Conservation (phyloP, 345 rosid genomes). For the Linum tenue region DNA sequence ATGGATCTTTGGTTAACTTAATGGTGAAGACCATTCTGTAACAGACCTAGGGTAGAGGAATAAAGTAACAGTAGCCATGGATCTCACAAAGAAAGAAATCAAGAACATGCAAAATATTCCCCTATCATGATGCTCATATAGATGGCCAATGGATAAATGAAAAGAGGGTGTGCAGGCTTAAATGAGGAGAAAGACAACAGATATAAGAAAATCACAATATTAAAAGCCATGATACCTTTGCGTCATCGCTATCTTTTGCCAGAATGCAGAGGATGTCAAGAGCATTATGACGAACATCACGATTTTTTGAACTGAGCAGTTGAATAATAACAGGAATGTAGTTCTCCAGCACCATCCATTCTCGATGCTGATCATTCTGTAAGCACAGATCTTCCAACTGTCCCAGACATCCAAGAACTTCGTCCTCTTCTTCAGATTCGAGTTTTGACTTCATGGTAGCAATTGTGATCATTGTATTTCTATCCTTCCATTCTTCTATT, state of each 20-base stretch:
- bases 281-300: slow-evolving; percentile 30
- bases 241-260: slow-evolving; percentile 43
- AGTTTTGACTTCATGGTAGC: slow-evolving; percentile 49
- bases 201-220: not conserved
- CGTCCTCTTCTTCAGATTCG: slow-evolving; percentile 32
- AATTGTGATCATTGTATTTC: slow-evolving; percentile 58
- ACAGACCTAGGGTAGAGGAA: not conserved
- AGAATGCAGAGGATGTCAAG: slow-evolving; percentile 40
- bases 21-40: not conserved
- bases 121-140: too few species aligned
- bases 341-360: slow-evolving; percentile 59
- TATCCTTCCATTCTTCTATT: slow-evolving; percentile 70
- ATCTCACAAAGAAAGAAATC: not conserved
- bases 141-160: not conserved
- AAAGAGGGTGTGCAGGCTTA: not conserved
- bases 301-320: slow-evolving; percentile 37
- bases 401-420: slow-evolving; percentile 38
- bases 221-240: slow-evolving; percentile 38
- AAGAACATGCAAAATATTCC: not conserved
- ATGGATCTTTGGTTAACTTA: slow-evolving; percentile 2
- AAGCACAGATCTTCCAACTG: slow-evolving; percentile 47
- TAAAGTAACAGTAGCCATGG: not conserved
- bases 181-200: not conserved
- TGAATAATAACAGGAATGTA: slow-evolving; percentile 41
- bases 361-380: slow-evolving; percentile 46